Evolutionary conservation across 805 yeast species (phyloP).

Genomic region (Kluyveromyces siamensis): DNA sequence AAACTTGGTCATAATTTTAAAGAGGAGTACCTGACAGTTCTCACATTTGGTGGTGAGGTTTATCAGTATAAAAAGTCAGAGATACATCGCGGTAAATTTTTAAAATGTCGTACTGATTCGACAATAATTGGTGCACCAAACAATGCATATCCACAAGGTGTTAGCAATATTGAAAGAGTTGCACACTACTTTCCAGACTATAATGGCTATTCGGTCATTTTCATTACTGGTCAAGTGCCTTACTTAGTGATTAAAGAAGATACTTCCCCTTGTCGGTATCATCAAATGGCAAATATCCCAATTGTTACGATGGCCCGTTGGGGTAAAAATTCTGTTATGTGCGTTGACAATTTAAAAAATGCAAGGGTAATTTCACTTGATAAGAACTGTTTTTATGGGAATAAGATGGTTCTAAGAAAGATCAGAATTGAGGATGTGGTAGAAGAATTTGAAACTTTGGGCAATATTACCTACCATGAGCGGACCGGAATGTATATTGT

Average conservation of each 20-base stretch:
- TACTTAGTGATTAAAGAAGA: conserved; percentile 57
- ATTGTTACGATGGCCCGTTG: conserved; percentile 46
- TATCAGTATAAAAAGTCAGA: conserved; percentile 50
- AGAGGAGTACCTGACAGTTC: conserved; percentile 57
- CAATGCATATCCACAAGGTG: conserved; percentile 60
- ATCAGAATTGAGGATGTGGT: conserved; percentile 35
- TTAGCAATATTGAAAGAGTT: conserved; percentile 56
- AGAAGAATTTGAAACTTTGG: conserved; percentile 39
- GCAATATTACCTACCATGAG: conserved; percentile 62
- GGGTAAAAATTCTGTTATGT: conserved; percentile 42
- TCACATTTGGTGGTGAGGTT: conserved; percentile 78
- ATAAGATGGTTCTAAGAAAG: conserved; percentile 49
- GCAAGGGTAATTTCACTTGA: conserved; percentile 45
- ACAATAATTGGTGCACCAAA: conserved; percentile 71
- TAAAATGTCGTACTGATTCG: conserved; percentile 26
- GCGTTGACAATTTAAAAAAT: conserved; percentile 59
- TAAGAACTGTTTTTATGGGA: conserved; percentile 41
- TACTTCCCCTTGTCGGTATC: conserved; percentile 54
- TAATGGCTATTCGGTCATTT: conserved; percentile 49
- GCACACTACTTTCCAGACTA: conserved; percentile 49
- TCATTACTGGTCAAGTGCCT: conserved; percentile 70
- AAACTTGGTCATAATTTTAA: conserved; percentile 53
- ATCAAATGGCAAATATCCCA: conserved; percentile 56
- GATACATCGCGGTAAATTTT: conserved; percentile 9
- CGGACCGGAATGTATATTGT: conserved; percentile 51